Percentiles rank a stretch among this genome's conserved stretches.
Conservation (phyloP, 129 eudicot species). For the Artemisia annua region DNA sequence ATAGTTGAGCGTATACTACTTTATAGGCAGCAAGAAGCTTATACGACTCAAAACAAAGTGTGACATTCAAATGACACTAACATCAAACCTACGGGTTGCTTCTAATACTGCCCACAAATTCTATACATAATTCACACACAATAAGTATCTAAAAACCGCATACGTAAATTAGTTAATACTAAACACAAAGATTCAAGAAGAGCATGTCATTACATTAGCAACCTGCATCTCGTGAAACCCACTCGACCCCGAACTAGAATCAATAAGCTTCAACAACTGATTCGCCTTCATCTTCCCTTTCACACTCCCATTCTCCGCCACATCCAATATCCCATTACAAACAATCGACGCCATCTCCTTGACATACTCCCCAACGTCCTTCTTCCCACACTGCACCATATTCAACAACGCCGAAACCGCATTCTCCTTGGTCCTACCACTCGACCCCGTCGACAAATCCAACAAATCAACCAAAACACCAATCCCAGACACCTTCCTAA, state of each 20-base stretch:
- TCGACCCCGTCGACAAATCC: slow-evolving; percentile 67
- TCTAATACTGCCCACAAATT: slow-evolving; percentile 8
- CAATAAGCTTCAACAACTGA: slow-evolving; percentile 55
- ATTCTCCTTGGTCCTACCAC: slow-evolving; percentile 66
- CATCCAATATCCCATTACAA: slow-evolving; percentile 56
- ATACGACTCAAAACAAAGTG: not conserved
- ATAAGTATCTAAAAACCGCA: slow-evolving; percentile 7
- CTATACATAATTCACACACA: slow-evolving; percentile 2
- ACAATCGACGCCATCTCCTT: slow-evolving; percentile 53
- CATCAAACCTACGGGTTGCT: slow-evolving; percentile 6
- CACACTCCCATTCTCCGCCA: slow-evolving; percentile 58
- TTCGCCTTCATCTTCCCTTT: slow-evolving; percentile 74
- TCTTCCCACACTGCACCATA: slow-evolving; percentile 64
- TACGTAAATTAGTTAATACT: not conserved
- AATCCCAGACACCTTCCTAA: slow-evolving; percentile 57
- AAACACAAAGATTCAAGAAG: slow-evolving; percentile 32
- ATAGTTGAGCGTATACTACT: slow-evolving; percentile 1
- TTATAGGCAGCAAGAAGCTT: not conserved
- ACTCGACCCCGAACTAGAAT: slow-evolving; percentile 11
- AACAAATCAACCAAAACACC: slow-evolving; percentile 79
- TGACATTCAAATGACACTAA: slow-evolving; percentile 6
- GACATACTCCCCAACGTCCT: slow-evolving; percentile 44
- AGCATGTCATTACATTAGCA: slow-evolving; percentile 23
- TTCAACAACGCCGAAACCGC: slow-evolving; percentile 78
- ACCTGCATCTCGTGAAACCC: slow-evolving; percentile 31